phyloP scores from a whole-genome alignment of 768 basidiomycete species.

The Xerocomellus chrysenteron region DNA sequence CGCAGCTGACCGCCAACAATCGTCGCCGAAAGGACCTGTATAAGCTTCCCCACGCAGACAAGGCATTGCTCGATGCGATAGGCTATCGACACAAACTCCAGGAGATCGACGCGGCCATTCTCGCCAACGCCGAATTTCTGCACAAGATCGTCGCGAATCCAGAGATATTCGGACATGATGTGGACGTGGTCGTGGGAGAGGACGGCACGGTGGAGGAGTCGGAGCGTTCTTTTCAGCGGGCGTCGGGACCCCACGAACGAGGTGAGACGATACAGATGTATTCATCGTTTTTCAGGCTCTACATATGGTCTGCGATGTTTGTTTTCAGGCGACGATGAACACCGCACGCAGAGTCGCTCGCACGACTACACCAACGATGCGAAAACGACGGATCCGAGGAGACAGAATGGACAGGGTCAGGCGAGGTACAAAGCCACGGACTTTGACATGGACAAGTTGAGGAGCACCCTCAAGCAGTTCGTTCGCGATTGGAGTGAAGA shows the following conservation, averaged over 20 bases:
- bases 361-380: slow-evolving; percentile 24
- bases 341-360: slow-evolving; percentile 39
- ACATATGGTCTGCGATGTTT: neutral
- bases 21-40: slow-evolving; percentile 76
- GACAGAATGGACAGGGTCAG: slow-evolving; percentile 6
- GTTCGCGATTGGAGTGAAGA: slow-evolving; percentile 92
- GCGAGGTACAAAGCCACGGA: slow-evolving; percentile 54
- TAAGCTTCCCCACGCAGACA: slow-evolving; percentile 66
- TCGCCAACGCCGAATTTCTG: slow-evolving; percentile 77
- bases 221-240: neutral
- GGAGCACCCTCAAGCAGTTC: slow-evolving; percentile 90
- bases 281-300: slow-evolving; percentile 16
- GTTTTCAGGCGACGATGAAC: slow-evolving; percentile 23
- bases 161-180: slow-evolving; percentile 71
- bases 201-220: slow-evolving; percentile 21
- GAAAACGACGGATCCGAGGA: slow-evolving; percentile 12
- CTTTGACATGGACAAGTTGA: slow-evolving; percentile 84
- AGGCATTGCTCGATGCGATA: slow-evolving; percentile 60
- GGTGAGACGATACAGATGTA: slow-evolving; percentile 23
- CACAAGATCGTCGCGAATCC: slow-evolving; percentile 72
- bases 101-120: slow-evolving; percentile 77
- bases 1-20: slow-evolving; percentile 57
- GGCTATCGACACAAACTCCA: slow-evolving; percentile 81
- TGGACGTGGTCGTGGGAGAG: slow-evolving; percentile 24
- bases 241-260: neutral